These are phyloP conservation scores for Leccinum ochraceum DNA, from an alignment of 768 basidiomycete species.

Conservation along the genomic window DNA sequence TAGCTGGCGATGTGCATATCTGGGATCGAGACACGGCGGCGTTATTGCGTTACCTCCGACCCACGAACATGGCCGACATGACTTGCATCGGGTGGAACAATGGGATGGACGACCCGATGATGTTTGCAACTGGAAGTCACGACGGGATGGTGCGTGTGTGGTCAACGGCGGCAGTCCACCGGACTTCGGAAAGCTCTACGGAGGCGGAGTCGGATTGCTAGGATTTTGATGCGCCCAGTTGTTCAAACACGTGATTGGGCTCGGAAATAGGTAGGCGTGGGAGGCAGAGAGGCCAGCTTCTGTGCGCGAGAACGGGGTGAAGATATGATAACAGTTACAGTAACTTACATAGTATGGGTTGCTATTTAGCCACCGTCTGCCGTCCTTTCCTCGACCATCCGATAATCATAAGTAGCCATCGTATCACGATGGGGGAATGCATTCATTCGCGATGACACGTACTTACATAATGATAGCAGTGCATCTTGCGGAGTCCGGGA, in stretches of 20 bases:
- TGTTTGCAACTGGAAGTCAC: constrained; percentile 74
- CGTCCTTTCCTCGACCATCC: neutral
- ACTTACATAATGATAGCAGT: neutral
- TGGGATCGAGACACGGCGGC: constrained; percentile 84
- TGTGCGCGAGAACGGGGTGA: neutral
- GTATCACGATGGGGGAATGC: neutral
- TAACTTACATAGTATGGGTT: neutral
- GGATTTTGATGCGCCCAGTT: neutral
- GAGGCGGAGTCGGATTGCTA: constrained; percentile 25
- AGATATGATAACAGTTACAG: neutral
- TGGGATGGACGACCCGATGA: constrained; percentile 44
- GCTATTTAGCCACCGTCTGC: neutral
- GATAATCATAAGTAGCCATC: too few species aligned
- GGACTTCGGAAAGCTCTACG: constrained; percentile 16
- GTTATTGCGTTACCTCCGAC: constrained; percentile 65
- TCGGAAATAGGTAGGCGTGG: neutral
- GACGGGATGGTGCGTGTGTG: constrained; percentile 79
- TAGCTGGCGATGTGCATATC: constrained; percentile 80
- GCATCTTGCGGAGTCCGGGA: neutral
- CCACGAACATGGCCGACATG: constrained; percentile 55
- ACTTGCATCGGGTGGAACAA: constrained; percentile 86
- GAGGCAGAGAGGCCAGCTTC: neutral
- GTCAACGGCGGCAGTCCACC: constrained; percentile 44
- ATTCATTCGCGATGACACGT: neutral
- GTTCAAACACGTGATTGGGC: neutral